Percentiles rank a stretch among this genome's conserved stretches.
phyloP scores from a whole-genome alignment of 1,284 basidiomycete genomes.

The Mrakiaceae sp. region DNA sequence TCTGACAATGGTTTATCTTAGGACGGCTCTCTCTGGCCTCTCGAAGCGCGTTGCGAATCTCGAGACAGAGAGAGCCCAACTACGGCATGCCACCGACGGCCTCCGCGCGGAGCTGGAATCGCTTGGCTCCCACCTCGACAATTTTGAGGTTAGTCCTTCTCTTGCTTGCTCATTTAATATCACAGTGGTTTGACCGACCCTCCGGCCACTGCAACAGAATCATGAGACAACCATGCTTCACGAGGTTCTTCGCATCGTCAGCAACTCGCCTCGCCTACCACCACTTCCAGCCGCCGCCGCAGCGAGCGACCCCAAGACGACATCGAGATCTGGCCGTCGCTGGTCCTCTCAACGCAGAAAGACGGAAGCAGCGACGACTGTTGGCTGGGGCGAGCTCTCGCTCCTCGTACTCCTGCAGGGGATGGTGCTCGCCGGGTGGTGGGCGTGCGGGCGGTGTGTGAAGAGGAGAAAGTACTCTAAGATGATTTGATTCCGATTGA shows the following conservation, averaged over 20 bases:
- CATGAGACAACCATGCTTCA: slow-evolving; percentile 8
- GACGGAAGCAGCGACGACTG: background rate
- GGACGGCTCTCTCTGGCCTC: slow-evolving; percentile 19
- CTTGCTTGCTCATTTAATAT: background rate
- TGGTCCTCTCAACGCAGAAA: background rate
- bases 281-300: background rate
- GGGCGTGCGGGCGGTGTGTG: background rate
- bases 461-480: slow-evolving; percentile 2
- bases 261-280: background rate
- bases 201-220: background rate
- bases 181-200: background rate
- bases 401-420: slow-evolving; percentile 1
- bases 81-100: slow-evolving; percentile 19
- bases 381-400: background rate
- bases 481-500: background rate
- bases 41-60: slow-evolving; percentile 19
- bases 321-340: too few relatives aligned
- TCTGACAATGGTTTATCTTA: background rate
- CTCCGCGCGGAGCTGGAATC: slow-evolving; percentile 18
- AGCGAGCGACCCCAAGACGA: background rate
- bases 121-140: slow-evolving; percentile 17
- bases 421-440: background rate
- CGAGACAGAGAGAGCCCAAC: slow-evolving; percentile 19
- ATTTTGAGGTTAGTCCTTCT: slow-evolving; percentile 13
- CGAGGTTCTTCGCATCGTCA: slow-evolving; percentile 12